A percentile compares a stretch with the other conserved stretches of the same genome.
Conservation (phyloP, 2,329 filamentous ascomycete species). For the Elsinoe batatas region DNA sequence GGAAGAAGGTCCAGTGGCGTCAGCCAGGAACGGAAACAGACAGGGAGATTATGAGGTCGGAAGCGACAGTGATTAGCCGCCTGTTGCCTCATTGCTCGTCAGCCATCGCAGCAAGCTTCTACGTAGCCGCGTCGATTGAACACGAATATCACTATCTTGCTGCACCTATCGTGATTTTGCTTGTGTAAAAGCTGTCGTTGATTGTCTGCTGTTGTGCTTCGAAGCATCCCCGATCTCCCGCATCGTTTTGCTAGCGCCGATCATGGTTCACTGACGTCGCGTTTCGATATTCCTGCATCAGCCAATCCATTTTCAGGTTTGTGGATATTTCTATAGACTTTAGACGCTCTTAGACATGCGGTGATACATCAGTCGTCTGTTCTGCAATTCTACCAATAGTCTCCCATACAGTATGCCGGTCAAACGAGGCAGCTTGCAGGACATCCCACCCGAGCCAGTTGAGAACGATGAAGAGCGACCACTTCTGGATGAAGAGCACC, state of each 20-base stretch:
- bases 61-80: conserved; percentile 6
- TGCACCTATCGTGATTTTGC: too few species aligned
- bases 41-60: conserved; percentile 12
- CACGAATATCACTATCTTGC: too few species aligned
- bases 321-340: background rate
- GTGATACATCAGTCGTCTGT: background rate
- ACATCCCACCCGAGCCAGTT: conserved; percentile 13
- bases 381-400: background rate
- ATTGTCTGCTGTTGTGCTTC: background rate
- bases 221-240: background rate
- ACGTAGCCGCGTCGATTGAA: too few species aligned
- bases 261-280: background rate
- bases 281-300: background rate
- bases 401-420: background rate
- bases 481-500: conserved; percentile 13
- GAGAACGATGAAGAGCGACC: conserved; percentile 16
- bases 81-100: background rate
- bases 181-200: background rate
- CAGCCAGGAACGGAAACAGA: background rate
- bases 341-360: background rate
- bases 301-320: background rate
- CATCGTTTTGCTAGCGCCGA: background rate
- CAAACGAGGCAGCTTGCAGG: conserved; percentile 3
- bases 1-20: conserved; percentile 28
- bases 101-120: too few species aligned